Evolutionary conservation across 139 green algal genomes (phyloP).

Genomic region (Tetraselmis chui): DNA sequence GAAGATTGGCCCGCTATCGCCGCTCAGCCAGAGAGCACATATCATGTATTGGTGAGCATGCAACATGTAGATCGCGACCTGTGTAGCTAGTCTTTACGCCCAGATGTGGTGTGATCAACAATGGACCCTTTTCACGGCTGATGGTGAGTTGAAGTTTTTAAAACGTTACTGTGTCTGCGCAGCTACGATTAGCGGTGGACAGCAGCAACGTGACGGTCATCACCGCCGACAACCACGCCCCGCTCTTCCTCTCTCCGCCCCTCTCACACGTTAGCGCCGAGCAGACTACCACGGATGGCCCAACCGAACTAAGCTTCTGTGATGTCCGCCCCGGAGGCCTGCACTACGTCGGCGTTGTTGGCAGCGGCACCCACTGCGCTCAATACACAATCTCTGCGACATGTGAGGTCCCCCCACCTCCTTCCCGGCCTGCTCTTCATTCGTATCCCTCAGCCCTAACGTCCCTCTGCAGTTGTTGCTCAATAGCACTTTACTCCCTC

Average conservation of each 20-base stretch:
- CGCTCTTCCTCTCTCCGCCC: neutral
- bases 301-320: neutral
- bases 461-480: too few relatives aligned
- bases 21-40: neutral
- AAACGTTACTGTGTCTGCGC: too few relatives aligned
- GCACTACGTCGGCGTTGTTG: neutral
- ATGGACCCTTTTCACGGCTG: too few relatives aligned
- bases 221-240: neutral
- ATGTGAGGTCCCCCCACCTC: neutral
- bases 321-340: neutral
- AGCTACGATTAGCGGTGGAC: neutral
- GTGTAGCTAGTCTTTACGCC: too few relatives aligned
- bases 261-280: neutral
- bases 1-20: neutral
- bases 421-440: too few relatives aligned
- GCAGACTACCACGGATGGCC: neutral
- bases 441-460: too few relatives aligned
- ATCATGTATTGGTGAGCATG: neutral
- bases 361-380: neutral
- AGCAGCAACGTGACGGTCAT: neutral
- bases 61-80: too few relatives aligned
- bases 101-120: too few relatives aligned
- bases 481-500: too few relatives aligned
- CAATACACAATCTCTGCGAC: neutral
- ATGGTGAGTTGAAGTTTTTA: too few relatives aligned